Percentiles rank a stretch among this genome's conserved stretches.
phyloP scores from a whole-genome alignment of 2,329 filamentous ascomycete species.

The Colletotrichum liaoningense region DNA sequence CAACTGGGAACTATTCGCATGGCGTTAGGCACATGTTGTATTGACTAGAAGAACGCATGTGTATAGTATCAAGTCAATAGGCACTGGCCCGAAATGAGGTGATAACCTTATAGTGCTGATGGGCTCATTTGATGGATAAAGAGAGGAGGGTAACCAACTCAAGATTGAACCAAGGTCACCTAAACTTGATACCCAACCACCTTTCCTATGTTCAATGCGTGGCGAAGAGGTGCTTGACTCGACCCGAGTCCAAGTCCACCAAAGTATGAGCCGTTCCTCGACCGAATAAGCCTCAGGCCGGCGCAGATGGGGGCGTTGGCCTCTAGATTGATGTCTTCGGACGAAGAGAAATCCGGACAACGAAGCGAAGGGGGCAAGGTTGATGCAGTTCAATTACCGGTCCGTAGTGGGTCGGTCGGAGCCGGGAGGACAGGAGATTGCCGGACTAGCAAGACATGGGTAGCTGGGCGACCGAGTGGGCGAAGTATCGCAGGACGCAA shows the following conservation, averaged over 20 bases:
- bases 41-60: neutral
- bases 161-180: neutral
- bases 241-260: neutral
- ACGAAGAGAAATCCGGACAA: conserved; percentile 6
- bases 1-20: conserved; percentile 5
- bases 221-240: neutral
- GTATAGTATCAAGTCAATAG: neutral
- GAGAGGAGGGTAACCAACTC: conserved; percentile 9
- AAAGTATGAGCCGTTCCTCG: neutral
- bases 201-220: neutral
- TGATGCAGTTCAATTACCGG: conserved; percentile 11
- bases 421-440: conserved; percentile 7
- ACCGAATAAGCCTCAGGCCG: neutral
- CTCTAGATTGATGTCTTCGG: neutral
- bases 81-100: conserved; percentile 6
- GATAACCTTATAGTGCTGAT: neutral
- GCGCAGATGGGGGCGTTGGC: neutral
- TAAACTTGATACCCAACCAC: neutral
- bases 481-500: neutral
- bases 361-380: neutral
- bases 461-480: conserved; percentile 7
- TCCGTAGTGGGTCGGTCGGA: conserved; percentile 33
- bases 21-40: neutral
- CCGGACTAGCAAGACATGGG: conserved; percentile 13
- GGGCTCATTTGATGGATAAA: neutral